A percentile compares a stretch with the other conserved stretches of the same genome.
Evolutionary conservation across 2,329 filamentous ascomycete species (phyloP).

Genomic region (Tolypocladium album): DNA sequence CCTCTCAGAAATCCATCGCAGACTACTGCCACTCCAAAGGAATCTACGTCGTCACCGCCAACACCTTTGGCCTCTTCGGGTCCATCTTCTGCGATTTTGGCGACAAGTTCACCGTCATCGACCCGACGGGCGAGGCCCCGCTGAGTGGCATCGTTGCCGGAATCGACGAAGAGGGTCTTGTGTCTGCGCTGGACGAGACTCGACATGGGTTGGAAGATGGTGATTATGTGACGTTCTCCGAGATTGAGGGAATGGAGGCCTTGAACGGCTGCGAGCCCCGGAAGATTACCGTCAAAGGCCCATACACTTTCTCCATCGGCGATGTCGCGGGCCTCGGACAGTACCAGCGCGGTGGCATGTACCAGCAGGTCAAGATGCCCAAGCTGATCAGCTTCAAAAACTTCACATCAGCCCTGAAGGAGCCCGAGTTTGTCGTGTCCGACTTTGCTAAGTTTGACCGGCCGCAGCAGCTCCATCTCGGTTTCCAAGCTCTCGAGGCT

Average conservation of each 20-base stretch:
- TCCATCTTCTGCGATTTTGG: slow-evolving; percentile 97
- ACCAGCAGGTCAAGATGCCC: slow-evolving; percentile 97
- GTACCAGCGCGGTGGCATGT: slow-evolving; percentile 83
- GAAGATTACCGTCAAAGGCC: slow-evolving; percentile 88
- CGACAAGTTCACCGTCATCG: slow-evolving; percentile 81
- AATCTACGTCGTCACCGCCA: slow-evolving; percentile 79
- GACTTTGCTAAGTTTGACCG: slow-evolving; percentile 98
- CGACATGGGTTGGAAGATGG: slow-evolving; percentile 93
- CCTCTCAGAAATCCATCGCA: slow-evolving; percentile 71
- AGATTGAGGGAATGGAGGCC: slow-evolving; percentile 83
- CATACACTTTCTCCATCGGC: slow-evolving; percentile 95
- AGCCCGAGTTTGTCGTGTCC: slow-evolving; percentile 81
- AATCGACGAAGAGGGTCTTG: slow-evolving; percentile 80
- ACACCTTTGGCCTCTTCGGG: slow-evolving; percentile 90
- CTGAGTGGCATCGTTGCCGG: slow-evolving; percentile 80
- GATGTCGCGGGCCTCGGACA: slow-evolving; percentile 79
- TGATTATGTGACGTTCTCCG: slow-evolving; percentile 90
- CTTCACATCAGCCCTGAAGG: slow-evolving; percentile 66
- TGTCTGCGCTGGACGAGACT: slow-evolving; percentile 89
- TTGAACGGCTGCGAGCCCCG: slow-evolving; percentile 76
- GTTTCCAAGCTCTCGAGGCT: slow-evolving; percentile 82
- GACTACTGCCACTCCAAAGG: slow-evolving; percentile 92
- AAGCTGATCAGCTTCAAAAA: slow-evolving; percentile 84
- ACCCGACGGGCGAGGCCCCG: slow-evolving; percentile 82
- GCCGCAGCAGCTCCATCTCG: slow-evolving; percentile 81